These are phyloP conservation scores for Galerina sulciceps DNA, from an alignment of 768 basidiomycete species.

Conservation along the genomic window DNA sequence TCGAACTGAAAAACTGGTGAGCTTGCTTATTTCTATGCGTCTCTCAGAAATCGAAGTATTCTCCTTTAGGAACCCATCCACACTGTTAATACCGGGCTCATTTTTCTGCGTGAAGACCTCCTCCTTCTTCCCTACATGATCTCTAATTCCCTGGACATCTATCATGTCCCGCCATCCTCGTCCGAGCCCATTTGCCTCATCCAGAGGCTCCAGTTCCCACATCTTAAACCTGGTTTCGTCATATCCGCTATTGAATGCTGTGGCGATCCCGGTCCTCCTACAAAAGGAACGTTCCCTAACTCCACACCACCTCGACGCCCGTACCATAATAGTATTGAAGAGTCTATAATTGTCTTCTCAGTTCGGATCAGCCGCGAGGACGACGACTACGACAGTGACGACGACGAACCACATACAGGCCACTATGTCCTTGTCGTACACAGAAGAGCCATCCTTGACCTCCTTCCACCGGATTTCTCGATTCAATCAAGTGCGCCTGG, in stretches of 20 bases:
- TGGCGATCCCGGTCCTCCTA: neutral
- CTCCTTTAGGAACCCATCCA: neutral
- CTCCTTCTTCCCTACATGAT: neutral
- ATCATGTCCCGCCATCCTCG: neutral
- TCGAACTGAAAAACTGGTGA: neutral
- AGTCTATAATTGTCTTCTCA: neutral
- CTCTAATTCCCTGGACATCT: slow-evolving; percentile 1
- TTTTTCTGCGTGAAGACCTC: slow-evolving; percentile 4
- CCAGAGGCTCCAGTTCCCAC: neutral
- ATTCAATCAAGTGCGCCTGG: neutral
- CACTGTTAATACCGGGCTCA: neutral
- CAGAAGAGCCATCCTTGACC: neutral
- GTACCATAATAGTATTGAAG: neutral
- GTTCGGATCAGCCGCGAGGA: neutral
- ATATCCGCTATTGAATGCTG: neutral
- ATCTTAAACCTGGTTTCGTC: neutral
- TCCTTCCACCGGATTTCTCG: neutral
- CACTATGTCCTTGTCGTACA: neutral
- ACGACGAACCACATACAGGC: too few species aligned
- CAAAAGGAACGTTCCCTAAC: neutral
- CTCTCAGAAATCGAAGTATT: neutral
- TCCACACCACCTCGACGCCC: neutral
- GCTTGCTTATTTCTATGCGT: too few species aligned
- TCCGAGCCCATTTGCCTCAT: neutral
- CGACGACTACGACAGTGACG: too few species aligned